These are phyloP conservation scores for Salix dunnii DNA, from an alignment of 345 rosid genomes.

Conservation along the genomic window DNA sequence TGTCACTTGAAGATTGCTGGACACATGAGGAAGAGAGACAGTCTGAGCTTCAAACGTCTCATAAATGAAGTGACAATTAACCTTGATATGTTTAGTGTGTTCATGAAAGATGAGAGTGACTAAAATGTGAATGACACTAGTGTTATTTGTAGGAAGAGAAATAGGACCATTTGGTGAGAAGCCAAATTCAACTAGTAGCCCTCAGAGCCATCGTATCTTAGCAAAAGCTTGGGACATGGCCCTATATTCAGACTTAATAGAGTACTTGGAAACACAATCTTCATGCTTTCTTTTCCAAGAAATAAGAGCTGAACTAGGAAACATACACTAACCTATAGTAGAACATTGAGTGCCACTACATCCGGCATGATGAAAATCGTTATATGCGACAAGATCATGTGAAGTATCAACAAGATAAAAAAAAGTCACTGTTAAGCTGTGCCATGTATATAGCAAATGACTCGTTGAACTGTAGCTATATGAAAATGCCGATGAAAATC, in stretches of 20 bases:
- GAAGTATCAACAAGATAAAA: too few species aligned
- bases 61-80: conserved; percentile 5
- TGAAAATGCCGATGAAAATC: too few species aligned
- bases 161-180: not conserved
- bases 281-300: not conserved
- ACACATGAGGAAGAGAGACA: conserved; percentile 3
- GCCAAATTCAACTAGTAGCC: not conserved
- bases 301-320: not conserved
- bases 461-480: not conserved
- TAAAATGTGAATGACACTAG: conserved; percentile 5
- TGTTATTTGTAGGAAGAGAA: not conserved
- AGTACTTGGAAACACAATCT: not conserved
- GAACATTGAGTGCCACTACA: not conserved
- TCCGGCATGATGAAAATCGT: too few species aligned
- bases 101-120: not conserved
- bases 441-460: not conserved
- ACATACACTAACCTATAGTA: too few species aligned
- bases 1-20: not conserved
- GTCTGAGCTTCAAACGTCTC: not conserved
- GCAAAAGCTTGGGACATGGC: not conserved
- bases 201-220: not conserved
- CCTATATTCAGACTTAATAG: too few species aligned
- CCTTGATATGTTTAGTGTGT: conserved; percentile 1
- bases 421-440: not conserved
- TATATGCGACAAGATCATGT: not conserved